phyloP scores from a whole-genome alignment of 129 eudicot genomes.

The Sambucus nigra region DNA sequence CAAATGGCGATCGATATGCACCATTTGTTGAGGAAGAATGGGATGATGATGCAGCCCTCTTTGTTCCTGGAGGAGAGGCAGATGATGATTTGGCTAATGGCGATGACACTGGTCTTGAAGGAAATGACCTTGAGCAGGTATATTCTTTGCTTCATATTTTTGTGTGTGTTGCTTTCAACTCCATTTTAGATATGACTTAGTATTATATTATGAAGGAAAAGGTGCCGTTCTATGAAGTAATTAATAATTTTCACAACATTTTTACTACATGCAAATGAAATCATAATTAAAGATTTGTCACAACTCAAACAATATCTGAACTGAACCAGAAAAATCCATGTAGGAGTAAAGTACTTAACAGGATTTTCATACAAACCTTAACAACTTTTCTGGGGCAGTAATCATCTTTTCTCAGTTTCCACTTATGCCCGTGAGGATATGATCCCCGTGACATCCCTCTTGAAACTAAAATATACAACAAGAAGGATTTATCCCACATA shows the following conservation, averaged over 20 bases:
- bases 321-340: neutral
- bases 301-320: neutral
- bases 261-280: neutral
- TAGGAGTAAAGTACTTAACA: neutral
- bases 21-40: conserved; percentile 95
- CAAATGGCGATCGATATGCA: conserved; percentile 87
- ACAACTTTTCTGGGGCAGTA: neutral
- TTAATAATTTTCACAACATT: neutral
- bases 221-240: neutral
- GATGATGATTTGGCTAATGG: conserved; percentile 59
- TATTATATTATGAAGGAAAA: neutral
- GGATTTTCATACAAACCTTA: neutral
- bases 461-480: neutral
- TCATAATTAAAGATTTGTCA: no score
- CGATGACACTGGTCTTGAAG: conserved; percentile 45
- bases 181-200: neutral
- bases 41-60: conserved; percentile 54
- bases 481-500: neutral
- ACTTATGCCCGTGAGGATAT: neutral
- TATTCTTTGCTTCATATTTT: neutral
- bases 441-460: neutral
- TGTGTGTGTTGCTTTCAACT: neutral
- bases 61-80: conserved; percentile 58
- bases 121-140: conserved; percentile 54
- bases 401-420: neutral